Evolutionary conservation across 108 stramenopile genomes (phyloP).

Genomic region (Nitzschia sp.): DNA sequence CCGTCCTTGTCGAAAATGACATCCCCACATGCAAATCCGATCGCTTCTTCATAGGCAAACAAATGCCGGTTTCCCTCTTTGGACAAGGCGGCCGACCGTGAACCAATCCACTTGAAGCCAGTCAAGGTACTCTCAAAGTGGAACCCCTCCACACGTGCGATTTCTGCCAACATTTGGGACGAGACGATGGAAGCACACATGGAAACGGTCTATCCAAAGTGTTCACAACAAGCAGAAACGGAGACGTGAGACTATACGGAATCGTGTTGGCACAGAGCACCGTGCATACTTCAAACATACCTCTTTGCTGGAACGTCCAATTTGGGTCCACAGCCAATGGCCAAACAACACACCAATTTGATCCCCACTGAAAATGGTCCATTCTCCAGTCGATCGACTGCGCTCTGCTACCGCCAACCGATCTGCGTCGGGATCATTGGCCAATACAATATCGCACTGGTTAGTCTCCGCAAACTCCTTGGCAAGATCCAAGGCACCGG

Average conservation of each 20-base stretch:
- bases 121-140: slow-evolving; percentile 93
- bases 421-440: slow-evolving; percentile 99
- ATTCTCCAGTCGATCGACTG: slow-evolving; percentile 56
- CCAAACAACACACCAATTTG: slow-evolving; percentile 94
- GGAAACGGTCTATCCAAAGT: slow-evolving; percentile 49
- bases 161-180: slow-evolving; percentile 86
- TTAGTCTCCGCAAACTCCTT: slow-evolving; percentile 68
- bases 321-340: slow-evolving; percentile 82
- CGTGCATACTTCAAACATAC: no score
- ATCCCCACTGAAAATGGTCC: slow-evolving; percentile 94
- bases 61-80: slow-evolving; percentile 69
- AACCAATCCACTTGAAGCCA: slow-evolving; percentile 96
- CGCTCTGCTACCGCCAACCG: slow-evolving; percentile 92
- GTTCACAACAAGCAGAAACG: neutral
- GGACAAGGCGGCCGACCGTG: slow-evolving; percentile 54
- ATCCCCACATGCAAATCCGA: slow-evolving; percentile 92
- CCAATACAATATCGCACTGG: slow-evolving; percentile 80
- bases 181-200: slow-evolving; percentile 95
- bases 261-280: no score
- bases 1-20: slow-evolving; percentile 93
- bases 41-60: slow-evolving; percentile 96
- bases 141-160: slow-evolving; percentile 87
- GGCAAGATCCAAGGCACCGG: slow-evolving; percentile 90
- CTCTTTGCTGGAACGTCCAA: slow-evolving; percentile 62
- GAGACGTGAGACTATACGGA: neutral